Evolutionary conservation across 768 basidiomycete genomes (phyloP), one percentile per base, ranked within the genome.

Genomic region (Leccinum boreale): DNA sequence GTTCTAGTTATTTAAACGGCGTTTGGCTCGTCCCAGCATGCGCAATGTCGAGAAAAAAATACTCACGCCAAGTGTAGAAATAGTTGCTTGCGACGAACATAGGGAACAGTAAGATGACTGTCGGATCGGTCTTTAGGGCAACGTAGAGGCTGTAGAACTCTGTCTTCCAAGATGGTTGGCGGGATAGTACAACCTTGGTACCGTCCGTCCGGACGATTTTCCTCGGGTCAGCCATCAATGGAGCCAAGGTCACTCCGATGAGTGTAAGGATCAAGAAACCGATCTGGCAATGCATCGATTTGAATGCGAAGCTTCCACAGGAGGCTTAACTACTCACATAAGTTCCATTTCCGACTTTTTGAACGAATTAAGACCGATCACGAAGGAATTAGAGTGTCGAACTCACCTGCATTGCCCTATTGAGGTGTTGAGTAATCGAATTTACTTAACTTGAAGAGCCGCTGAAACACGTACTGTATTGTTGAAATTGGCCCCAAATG

Each of bases 21-120:
- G 21, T 14, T 68, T 46, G 60, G 46, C 26, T 58, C 12, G 10
- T 51, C 44, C 24, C 33, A 17, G 26, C 17, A 46, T 47, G 19
- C 2, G 19, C 23, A 26, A 24, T 4, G 7, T 35, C n/a, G 44
- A 31, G 19, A 8, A 36, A 28, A 21, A 21, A 17, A 29, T 23
- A 71, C 85, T 67, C 59, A 89, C 88, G 89, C 88, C 88, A 92
- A 3, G 90, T 86, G 67, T 91, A 91, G 74, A 91, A 91, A 82
- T 87, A 92, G 70, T 92, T 92, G 44, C 85, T 87, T 8, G 87
- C 83, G 55, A 91, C 83, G 73, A 92, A 92, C 86, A 92, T 89
- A 12, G 91, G 92, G 77, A 93, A 89, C 19, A 92, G 79, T 4
- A 90, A 74, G 15, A 92, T 58, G 63, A 94, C 83, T 73, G 79